phyloP scores from a whole-genome alignment of 148 eudicot genomes.

The Chenopodium berlandieri region DNA sequence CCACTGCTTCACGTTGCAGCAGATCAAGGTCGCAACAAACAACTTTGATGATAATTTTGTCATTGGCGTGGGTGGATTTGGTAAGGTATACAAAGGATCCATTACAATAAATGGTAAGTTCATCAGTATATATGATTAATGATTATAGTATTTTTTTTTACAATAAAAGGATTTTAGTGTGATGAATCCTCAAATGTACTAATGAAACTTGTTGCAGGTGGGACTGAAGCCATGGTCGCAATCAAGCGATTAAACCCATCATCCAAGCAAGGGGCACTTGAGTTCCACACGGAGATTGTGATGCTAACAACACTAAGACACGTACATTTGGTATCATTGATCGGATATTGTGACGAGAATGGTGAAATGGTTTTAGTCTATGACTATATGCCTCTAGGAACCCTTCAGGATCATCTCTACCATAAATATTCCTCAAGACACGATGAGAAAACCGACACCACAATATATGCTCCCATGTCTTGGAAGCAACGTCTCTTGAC shows the following conservation, averaged over 20 bases:
- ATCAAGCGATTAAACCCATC: background rate
- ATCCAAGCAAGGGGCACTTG: background rate
- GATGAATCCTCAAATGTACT: no score
- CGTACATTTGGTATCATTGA: background rate
- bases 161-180: no score
- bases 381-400: background rate
- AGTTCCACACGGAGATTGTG: background rate
- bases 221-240: background rate
- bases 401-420: background rate
- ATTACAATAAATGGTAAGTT: background rate
- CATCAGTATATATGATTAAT: no score
- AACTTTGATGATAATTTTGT: background rate
- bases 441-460: background rate
- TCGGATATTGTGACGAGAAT: background rate
- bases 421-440: background rate
- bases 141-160: no score
- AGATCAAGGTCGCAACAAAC: background rate
- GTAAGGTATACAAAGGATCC: constrained; percentile 1
- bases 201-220: background rate
- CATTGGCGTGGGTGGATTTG: constrained; percentile 2
- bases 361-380: background rate
- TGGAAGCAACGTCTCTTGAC: constrained; percentile 14
- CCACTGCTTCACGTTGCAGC: background rate
- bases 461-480: background rate
- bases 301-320: background rate